These are phyloP conservation scores for Globisporangium echinulatum DNA, from an alignment of 352 stramenopile species.

Conservation along the genomic window DNA sequence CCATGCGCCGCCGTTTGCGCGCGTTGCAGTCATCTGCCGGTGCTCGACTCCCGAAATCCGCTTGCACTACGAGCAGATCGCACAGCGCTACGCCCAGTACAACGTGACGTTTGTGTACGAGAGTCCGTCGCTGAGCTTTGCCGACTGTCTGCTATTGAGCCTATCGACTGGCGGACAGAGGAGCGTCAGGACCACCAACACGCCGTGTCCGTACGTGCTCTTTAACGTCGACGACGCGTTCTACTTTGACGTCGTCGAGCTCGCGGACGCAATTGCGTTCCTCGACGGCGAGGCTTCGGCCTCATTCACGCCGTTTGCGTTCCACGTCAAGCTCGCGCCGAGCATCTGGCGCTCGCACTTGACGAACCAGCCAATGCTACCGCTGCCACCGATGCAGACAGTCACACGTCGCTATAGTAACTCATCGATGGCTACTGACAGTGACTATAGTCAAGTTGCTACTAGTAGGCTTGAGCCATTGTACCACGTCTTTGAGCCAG, in stretches of 20 bases:
- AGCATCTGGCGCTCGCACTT: slow-evolving; percentile 76
- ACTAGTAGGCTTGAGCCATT: neutral
- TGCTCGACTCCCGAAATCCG: slow-evolving; percentile 28
- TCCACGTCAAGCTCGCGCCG: slow-evolving; percentile 71
- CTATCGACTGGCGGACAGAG: slow-evolving; percentile 12
- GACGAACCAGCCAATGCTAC: slow-evolving; percentile 40
- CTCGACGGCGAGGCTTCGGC: slow-evolving; percentile 1
- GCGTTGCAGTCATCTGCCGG: slow-evolving; percentile 26
- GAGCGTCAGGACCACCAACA: neutral
- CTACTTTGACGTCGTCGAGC: slow-evolving; percentile 43
- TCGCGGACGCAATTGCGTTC: slow-evolving; percentile 23
- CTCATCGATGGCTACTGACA: neutral
- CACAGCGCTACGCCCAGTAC: slow-evolving; percentile 12
- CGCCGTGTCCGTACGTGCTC: slow-evolving; percentile 19
- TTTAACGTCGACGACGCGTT: slow-evolving; percentile 62
- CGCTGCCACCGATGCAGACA: slow-evolving; percentile 26
- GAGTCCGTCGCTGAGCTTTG: slow-evolving; percentile 20
- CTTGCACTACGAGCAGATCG: slow-evolving; percentile 26
- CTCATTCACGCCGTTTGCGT: slow-evolving; percentile 35
- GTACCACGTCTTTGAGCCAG: slow-evolving; percentile 40
- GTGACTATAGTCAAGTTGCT: too few relatives aligned
- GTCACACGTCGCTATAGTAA: neutral
- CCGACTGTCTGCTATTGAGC: slow-evolving; percentile 20
- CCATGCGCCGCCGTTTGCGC: slow-evolving; percentile 14
- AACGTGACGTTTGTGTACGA: slow-evolving; percentile 36